Conservation (phyloP, 768 basidiomycete species). For the Cubamyces lactineus region DNA sequence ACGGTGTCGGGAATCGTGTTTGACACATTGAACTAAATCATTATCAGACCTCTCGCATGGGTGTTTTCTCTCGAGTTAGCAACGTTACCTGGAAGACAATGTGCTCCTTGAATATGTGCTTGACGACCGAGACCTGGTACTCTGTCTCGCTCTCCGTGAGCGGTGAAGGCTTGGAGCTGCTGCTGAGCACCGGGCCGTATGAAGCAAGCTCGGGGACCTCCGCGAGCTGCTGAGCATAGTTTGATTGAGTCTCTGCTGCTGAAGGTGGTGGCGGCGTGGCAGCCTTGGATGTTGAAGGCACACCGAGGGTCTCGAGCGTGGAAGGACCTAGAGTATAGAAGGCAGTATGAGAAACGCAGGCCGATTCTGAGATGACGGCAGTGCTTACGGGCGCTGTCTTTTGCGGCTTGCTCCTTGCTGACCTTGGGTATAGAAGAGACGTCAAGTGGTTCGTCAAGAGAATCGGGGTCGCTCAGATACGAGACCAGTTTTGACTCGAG, state of each 20-base stretch:
- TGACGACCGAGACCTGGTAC: conserved; percentile 95
- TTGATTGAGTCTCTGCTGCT: conserved; percentile 85
- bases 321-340: conserved; percentile 64
- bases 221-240: conserved; percentile 82
- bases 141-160: conserved; percentile 98
- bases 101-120: conserved; percentile 95
- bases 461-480: conserved; percentile 84
- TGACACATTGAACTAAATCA: conserved; percentile 86
- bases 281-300: conserved; percentile 62
- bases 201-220: conserved; percentile 83
- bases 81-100: conserved; percentile 88
- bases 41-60: background rate
- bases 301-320: conserved; percentile 82
- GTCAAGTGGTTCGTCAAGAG: conserved; percentile 79
- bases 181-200: conserved; percentile 89
- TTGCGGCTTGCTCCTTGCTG: conserved; percentile 88
- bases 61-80: conserved; percentile 25
- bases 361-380: conserved; percentile 12
- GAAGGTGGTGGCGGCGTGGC: conserved; percentile 75
- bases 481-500: conserved; percentile 92
- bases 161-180: conserved; percentile 74
- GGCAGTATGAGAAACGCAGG: background rate
- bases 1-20: conserved; percentile 97
- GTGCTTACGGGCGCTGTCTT: conserved; percentile 80
- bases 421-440: conserved; percentile 87